Conservation (phyloP, 768 basidiomycete genomes). For the Clathrus columnatus region DNA sequence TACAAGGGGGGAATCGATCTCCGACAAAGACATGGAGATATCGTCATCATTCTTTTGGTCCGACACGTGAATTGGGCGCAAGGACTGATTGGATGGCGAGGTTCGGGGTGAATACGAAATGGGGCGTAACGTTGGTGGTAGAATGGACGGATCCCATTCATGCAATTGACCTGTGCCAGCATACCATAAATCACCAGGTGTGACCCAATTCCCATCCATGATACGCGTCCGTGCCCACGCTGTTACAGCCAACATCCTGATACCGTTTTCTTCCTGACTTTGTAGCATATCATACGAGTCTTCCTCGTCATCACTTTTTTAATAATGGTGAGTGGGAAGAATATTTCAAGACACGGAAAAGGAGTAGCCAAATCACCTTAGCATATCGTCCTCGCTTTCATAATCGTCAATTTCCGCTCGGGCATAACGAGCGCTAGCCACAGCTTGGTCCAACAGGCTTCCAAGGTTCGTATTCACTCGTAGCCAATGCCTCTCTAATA, state of each 20-base stretch:
- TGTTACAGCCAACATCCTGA: slow-evolving; percentile 48
- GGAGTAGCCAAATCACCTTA: slow-evolving; percentile 12
- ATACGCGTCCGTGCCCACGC: slow-evolving; percentile 69
- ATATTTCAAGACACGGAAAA: background rate
- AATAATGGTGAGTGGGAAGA: background rate
- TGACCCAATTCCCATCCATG: slow-evolving; percentile 68
- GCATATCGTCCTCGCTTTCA: slow-evolving; percentile 21
- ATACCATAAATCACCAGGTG: slow-evolving; percentile 65
- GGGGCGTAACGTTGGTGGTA: slow-evolving; percentile 2
- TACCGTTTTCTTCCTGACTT: slow-evolving; percentile 38
- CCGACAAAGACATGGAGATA: slow-evolving; percentile 24
- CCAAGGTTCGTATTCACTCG: slow-evolving; percentile 52
- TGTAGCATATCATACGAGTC: slow-evolving; percentile 34
- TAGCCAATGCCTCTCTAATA: slow-evolving; percentile 67
- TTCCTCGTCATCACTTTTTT: slow-evolving; percentile 16
- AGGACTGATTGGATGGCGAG: background rate
- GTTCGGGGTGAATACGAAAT: background rate
- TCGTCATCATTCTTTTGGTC: slow-evolving; percentile 25
- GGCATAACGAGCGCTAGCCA: slow-evolving; percentile 46
- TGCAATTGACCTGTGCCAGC: slow-evolving; percentile 14
- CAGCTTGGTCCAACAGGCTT: slow-evolving; percentile 58
- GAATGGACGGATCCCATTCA: slow-evolving; percentile 1
- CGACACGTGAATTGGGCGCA: slow-evolving; percentile 5
- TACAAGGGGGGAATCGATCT: slow-evolving; percentile 17
- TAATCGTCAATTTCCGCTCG: slow-evolving; percentile 24